Conservation (phyloP, 106 monocot genomes). For the Cymbidium sinense region DNA sequence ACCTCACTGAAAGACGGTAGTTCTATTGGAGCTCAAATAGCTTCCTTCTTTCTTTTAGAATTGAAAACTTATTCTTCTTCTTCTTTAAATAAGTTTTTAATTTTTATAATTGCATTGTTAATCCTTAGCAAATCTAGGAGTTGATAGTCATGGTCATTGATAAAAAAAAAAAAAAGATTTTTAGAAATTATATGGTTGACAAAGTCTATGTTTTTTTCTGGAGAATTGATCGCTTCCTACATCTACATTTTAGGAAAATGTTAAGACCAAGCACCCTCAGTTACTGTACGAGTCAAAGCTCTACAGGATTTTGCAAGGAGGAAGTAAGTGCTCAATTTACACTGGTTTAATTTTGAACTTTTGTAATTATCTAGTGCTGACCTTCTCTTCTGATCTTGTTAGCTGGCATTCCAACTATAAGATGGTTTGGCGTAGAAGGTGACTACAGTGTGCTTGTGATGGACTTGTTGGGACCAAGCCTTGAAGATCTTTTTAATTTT, state of each 20-base stretch:
- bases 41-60: neutral
- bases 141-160: neutral
- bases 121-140: neutral
- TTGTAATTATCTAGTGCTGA: neutral
- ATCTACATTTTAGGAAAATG: slow-evolving; percentile 25
- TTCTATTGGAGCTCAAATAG: neutral
- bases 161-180: neutral
- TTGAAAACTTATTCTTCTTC: neutral
- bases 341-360: neutral
- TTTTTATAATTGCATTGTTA: neutral
- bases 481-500: slow-evolving; percentile 93
- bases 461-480: slow-evolving; percentile 88
- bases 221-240: neutral
- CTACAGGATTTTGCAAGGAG: slow-evolving; percentile 26
- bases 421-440: slow-evolving; percentile 94
- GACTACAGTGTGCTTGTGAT: slow-evolving; percentile 95
- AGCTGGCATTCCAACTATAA: slow-evolving; percentile 87
- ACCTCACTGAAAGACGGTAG: neutral
- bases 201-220: neutral
- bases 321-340: slow-evolving; percentile 18
- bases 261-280: slow-evolving; percentile 27
- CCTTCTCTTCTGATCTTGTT: slow-evolving; percentile 7
- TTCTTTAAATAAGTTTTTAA: neutral
- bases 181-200: neutral
- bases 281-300: slow-evolving; percentile 29